Evolutionary conservation across 805 yeast genomes (phyloP).

Genomic region (Cyberlindnera americana): DNA sequence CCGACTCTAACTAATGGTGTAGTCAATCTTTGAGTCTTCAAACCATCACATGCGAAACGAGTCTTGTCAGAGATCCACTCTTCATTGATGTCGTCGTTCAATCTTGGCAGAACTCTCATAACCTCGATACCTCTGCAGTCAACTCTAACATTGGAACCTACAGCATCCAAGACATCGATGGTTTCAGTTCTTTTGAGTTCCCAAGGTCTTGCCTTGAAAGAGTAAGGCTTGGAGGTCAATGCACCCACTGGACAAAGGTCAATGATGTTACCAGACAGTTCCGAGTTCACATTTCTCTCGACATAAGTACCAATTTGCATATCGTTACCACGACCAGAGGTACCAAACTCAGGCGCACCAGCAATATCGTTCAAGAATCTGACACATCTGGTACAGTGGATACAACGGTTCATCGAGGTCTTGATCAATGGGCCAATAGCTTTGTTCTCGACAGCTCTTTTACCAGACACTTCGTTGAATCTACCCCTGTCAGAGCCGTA

Average conservation of each 20-base stretch:
- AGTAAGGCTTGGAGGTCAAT: conserved; percentile 83
- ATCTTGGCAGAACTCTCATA: conserved; percentile 80
- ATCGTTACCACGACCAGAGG: conserved; percentile 88
- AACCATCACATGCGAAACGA: conserved; percentile 81
- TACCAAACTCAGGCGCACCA: conserved; percentile 88
- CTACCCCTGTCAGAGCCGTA: conserved; percentile 87
- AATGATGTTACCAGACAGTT: conserved; percentile 80
- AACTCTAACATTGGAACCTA: conserved; percentile 80
- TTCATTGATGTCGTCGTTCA: conserved; percentile 83
- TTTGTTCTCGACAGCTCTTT: conserved; percentile 87
- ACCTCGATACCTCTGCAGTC: conserved; percentile 87
- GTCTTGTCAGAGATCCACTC: conserved; percentile 92
- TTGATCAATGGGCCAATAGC: conserved; percentile 86
- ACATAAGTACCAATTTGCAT: conserved; percentile 89
- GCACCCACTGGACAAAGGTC: conserved; percentile 94
- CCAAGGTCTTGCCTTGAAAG: conserved; percentile 94
- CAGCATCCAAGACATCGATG: conserved; percentile 77
- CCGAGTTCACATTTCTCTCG: conserved; percentile 79
- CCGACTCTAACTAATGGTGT: conserved; percentile 73
- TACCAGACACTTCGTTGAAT: conserved; percentile 75
- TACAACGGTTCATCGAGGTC: conserved; percentile 90
- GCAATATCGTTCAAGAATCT: conserved; percentile 88
- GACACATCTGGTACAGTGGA: conserved; percentile 89
- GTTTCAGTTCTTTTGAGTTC: conserved; percentile 87
- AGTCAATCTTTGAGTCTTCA: conserved; percentile 81